Percentiles rank a stretch among this genome's conserved stretches.
Conservation (phyloP, 2,329 filamentous ascomycete species). For the Fusarium tanahbumbuense region DNA sequence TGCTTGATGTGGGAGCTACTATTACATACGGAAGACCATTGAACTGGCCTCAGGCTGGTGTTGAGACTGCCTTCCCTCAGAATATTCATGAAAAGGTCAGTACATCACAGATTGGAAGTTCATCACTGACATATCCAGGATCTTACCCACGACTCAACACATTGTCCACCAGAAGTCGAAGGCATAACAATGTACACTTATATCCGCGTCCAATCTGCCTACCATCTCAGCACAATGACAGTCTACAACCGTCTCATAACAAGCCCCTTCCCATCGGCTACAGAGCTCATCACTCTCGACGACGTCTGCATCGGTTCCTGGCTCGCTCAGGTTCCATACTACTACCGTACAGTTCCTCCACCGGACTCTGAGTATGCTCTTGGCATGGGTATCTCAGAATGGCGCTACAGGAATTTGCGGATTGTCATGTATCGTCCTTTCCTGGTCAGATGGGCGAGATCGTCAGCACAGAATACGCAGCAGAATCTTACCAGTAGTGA, state of each 20-base stretch:
- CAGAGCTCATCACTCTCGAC: slow-evolving; percentile 24
- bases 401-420: slow-evolving; percentile 25
- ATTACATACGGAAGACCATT: slow-evolving; percentile 29
- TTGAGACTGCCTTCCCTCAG: slow-evolving; percentile 22
- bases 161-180: slow-evolving; percentile 20
- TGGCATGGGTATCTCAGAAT: slow-evolving; percentile 25
- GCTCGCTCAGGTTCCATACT: slow-evolving; percentile 29
- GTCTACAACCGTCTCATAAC: slow-evolving; percentile 35
- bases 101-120: fast-evolving
- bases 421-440: slow-evolving; percentile 35
- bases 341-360: slow-evolving; percentile 5
- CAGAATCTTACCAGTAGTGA: slow-evolving; percentile 29
- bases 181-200: slow-evolving; percentile 30
- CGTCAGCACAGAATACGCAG: slow-evolving; percentile 7
- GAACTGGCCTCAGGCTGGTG: slow-evolving; percentile 29
- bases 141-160: slow-evolving; percentile 12
- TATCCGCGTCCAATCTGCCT: slow-evolving; percentile 28
- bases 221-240: slow-evolving; percentile 32
- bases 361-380: slow-evolving; percentile 21
- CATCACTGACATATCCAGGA: slow-evolving; percentile 3
- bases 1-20: slow-evolving; percentile 25
- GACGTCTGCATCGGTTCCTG: slow-evolving; percentile 31
- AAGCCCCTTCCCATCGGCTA: slow-evolving; percentile 29
- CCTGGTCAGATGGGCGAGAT: slow-evolving; percentile 27
- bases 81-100: slow-evolving; percentile 30